These are phyloP conservation scores for Knufia petricola DNA, from an alignment of 2,329 filamentous ascomycete species.

Conservation along the genomic window DNA sequence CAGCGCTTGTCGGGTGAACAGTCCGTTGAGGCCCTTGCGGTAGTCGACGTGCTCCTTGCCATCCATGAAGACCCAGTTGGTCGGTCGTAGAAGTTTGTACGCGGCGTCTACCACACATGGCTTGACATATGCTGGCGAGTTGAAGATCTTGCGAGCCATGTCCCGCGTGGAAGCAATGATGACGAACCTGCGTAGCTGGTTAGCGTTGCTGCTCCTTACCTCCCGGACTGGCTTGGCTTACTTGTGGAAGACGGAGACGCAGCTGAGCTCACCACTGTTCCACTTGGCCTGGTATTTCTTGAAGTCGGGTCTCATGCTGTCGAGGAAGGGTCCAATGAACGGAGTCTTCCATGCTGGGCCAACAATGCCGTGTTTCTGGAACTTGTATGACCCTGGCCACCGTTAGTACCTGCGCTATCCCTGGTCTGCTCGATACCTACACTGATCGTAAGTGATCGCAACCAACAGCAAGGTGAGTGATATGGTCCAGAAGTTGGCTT, in stretches of 20 bases:
- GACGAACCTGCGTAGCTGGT: constrained; percentile 60
- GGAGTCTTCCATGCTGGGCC: constrained; percentile 68
- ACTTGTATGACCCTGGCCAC: constrained; percentile 59
- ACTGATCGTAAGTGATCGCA: constrained; percentile 77
- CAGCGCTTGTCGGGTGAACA: constrained; percentile 87
- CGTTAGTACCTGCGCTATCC: constrained; percentile 13
- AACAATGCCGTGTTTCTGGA: constrained; percentile 64
- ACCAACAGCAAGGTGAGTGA: constrained; percentile 60
- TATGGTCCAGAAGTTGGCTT: constrained; percentile 53
- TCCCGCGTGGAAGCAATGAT: constrained; percentile 93
- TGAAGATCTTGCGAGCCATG: constrained; percentile 93
- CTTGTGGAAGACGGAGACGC: constrained; percentile 99
- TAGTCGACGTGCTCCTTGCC: constrained; percentile 93
- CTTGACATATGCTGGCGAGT: constrained; percentile 83
- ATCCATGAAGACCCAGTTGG: constrained; percentile 96
- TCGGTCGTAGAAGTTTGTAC: constrained; percentile 79
- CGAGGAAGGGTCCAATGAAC: constrained; percentile 89
- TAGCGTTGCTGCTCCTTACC: neutral
- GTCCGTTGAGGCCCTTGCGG: constrained; percentile 86
- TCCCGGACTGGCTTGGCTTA: constrained; percentile 48
- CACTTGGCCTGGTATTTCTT: constrained; percentile 87
- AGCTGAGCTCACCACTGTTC: constrained; percentile 82
- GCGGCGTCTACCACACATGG: constrained; percentile 93
- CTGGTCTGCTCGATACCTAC: constrained; percentile 49
- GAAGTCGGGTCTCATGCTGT: constrained; percentile 87